Base-by-base conservation (phyloP, 208 protist species). In the Acanthamoeba sp. region DNA sequence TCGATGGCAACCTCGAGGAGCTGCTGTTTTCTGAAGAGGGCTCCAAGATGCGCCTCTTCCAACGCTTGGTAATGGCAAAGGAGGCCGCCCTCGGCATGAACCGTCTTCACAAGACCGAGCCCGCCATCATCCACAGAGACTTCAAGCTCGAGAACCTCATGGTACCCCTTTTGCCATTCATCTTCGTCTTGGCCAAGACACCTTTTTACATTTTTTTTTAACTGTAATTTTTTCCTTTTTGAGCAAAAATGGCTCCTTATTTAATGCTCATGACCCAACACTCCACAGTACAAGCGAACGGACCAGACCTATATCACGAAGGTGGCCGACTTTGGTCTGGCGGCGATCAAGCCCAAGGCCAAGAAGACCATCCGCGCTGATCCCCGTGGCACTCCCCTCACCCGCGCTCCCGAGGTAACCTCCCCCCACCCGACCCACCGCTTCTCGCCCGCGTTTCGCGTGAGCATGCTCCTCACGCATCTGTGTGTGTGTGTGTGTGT, bases 321-420 rank as follows among this genome's bases (percentile, higher is more conserved):
- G 50, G 80, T 88, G 48, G 40, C 48, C n/a, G 80, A 88, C 80
- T 88, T 88, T 36, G 80, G 80, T 88, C 80, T 88, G n/a, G 50
- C 48, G 50, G 94, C 95, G 87, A 95, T 96, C 84, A 96, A 95
- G 57, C 91, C 95, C 84, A 95, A 95, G 95, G 94, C 69, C 78
- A 95, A 52, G 94, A 95, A 71, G 48, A 88, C 40, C 29, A 55
- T 96, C 42, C 92, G 90, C 18, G 95, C 94, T 48, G 93, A 95
- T 34, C 93, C 95, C 24, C 94, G 95, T 62, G 95, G 95, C 80
- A 96, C 95, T 27, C 95, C 95, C 66, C 80, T 95, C 27, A 96
- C 94, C 95, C 96, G 96, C 87, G 96, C 96, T 40, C 96, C 96
- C 45, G 96, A 97, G 88, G 95, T 97, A 24, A 7, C 12, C 34